These are phyloP conservation scores for Erodium texanum DNA, from an alignment of 441 rosid species.

Conservation along the genomic window DNA sequence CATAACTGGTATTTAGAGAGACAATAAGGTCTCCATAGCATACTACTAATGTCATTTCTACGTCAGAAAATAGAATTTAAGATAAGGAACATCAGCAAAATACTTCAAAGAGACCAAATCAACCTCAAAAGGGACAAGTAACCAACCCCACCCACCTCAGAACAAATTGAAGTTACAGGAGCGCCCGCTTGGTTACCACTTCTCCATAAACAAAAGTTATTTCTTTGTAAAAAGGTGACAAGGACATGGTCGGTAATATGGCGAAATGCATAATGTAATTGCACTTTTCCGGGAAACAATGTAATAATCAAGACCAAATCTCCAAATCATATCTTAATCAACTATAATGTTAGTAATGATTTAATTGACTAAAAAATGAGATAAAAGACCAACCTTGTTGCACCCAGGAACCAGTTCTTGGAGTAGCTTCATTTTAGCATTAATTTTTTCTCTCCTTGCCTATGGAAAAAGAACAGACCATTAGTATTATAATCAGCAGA, in stretches of 20 bases:
- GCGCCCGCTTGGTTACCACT: too few relatives aligned
- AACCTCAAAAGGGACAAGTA: constrained; percentile 24
- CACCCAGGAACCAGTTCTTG: constrained; percentile 74
- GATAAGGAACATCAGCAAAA: not conserved
- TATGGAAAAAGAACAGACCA: not conserved
- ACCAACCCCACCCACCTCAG: constrained; percentile 16
- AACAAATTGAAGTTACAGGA: too few relatives aligned
- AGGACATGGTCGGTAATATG: constrained; percentile 25
- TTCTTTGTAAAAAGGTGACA: constrained; percentile 25
- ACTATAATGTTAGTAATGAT: too few relatives aligned
- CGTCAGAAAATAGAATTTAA: too few relatives aligned
- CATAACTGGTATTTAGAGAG: constrained; percentile 16
- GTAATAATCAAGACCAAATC: not conserved
- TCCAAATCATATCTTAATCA: not conserved
- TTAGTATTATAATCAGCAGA: not conserved
- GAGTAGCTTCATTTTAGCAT: constrained; percentile 57
- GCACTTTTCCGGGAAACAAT: not conserved
- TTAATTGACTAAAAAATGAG: not conserved
- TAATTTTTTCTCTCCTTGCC: constrained; percentile 61
- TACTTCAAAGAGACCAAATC: constrained; percentile 24
- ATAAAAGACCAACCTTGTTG: constrained; percentile 28
- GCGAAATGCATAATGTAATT: not conserved
- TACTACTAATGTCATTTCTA: too few relatives aligned
- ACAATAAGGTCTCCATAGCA: not conserved
- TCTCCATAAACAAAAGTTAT: constrained; percentile 21